A percentile compares a stretch with the other conserved stretches of the same genome.
Conservation (phyloP, 169 alveolate species). For the Sarcocystis neurona region DNA sequence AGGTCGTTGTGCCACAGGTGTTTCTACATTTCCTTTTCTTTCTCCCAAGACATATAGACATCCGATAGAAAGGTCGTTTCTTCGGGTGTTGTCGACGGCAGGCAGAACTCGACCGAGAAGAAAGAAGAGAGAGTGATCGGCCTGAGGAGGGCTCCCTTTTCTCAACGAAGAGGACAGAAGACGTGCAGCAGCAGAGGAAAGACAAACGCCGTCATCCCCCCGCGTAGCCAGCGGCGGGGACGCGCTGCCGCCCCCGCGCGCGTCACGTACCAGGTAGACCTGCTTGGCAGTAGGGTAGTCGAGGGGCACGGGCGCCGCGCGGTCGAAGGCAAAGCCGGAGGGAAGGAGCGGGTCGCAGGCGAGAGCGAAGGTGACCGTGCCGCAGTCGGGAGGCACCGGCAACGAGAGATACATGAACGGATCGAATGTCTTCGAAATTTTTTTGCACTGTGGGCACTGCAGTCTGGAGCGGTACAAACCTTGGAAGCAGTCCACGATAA, state of each 20-base stretch:
- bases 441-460: conserved; percentile 81
- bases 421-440: conserved; percentile 83
- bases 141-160: background rate
- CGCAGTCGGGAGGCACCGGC: conserved; percentile 78
- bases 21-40: no score
- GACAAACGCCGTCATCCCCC: background rate
- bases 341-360: background rate
- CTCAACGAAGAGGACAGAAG: background rate
- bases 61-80: no score
- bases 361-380: background rate
- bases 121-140: no score
- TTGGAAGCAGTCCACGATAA: conserved; percentile 88
- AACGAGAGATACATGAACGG: conserved; percentile 87
- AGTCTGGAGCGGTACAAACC: conserved; percentile 87
- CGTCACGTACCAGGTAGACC: background rate
- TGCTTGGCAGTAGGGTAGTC: conserved; percentile 6
- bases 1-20: no score
- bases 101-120: no score
- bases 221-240: background rate
- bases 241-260: no score
- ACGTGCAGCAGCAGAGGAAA: background rate
- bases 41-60: no score
- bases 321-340: conserved; percentile 21
- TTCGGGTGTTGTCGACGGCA: no score
- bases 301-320: conserved; percentile 15